A percentile compares a stretch with the other conserved stretches of the same genome.
These are phyloP conservation scores for Metschnikowia drakensbergensis DNA, from an alignment of 805 yeast species.

Conservation along the genomic window DNA sequence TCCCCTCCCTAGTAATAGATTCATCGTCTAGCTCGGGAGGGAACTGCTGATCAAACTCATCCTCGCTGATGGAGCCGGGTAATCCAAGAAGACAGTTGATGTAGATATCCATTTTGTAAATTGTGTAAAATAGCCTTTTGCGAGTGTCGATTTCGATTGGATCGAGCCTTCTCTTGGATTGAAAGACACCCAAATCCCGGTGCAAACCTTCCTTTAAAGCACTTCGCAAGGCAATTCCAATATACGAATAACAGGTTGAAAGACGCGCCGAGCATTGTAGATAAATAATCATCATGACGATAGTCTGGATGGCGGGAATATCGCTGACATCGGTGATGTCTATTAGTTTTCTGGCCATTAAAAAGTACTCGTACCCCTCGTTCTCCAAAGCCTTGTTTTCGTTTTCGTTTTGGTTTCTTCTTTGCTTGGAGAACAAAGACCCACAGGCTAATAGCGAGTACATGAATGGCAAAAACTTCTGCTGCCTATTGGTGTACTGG, in stretches of 20 bases:
- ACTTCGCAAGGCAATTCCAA: slow-evolving; percentile 81
- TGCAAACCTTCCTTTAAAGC: slow-evolving; percentile 83
- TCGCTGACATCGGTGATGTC: slow-evolving; percentile 85
- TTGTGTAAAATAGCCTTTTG: slow-evolving; percentile 83
- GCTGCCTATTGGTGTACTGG: slow-evolving; percentile 68
- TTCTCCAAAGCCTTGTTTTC: slow-evolving; percentile 49
- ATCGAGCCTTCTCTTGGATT: slow-evolving; percentile 52
- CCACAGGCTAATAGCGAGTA: slow-evolving; percentile 91
- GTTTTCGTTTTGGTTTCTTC: slow-evolving; percentile 3
- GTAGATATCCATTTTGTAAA: slow-evolving; percentile 86
- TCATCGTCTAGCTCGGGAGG: slow-evolving; percentile 87
- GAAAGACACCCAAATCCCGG: slow-evolving; percentile 53
- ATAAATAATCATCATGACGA: slow-evolving; percentile 81
- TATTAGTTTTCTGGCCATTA: slow-evolving; percentile 73
- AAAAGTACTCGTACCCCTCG: slow-evolving; percentile 76
- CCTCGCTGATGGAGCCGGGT: slow-evolving; percentile 71
- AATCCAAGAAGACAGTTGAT: slow-evolving; percentile 83
- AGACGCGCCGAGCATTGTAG: slow-evolving; percentile 85
- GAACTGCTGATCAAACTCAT: slow-evolving; percentile 82
- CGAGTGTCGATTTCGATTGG: slow-evolving; percentile 81
- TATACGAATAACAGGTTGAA: slow-evolving; percentile 83
- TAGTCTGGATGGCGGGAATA: slow-evolving; percentile 75
- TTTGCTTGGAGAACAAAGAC: slow-evolving; percentile 58
- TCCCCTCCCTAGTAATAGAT: slow-evolving; percentile 66
- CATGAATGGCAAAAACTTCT: slow-evolving; percentile 70